A percentile compares a stretch with the other conserved stretches of the same genome.
These are phyloP conservation scores for Violaceomyces palustris DNA, from an alignment of 1,284 basidiomycete genomes.

Conservation along the genomic window DNA sequence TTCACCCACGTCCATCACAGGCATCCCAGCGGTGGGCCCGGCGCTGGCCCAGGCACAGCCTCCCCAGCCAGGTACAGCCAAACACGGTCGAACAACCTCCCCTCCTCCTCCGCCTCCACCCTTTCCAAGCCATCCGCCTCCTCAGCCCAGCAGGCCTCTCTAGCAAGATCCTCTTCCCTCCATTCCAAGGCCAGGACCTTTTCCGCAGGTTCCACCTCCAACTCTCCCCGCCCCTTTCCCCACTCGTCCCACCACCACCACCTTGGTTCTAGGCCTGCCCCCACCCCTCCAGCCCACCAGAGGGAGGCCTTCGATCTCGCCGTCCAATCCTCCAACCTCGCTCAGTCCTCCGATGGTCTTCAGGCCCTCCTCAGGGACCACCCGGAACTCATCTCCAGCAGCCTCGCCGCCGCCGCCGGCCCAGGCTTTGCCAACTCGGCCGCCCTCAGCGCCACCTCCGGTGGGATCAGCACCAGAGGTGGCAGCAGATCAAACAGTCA, in stretches of 20 bases:
- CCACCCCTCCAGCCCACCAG: constrained; percentile 30
- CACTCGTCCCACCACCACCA: constrained; percentile 16
- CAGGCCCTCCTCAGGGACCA: constrained; percentile 50
- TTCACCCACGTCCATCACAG: constrained; percentile 62
- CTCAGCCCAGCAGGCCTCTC: too few relatives aligned
- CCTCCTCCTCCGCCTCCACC: too few relatives aligned
- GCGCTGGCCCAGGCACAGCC: constrained; percentile 25
- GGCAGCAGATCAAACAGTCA: constrained; percentile 18
- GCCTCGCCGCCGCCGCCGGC: constrained; percentile 43
- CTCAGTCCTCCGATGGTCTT: constrained; percentile 40
- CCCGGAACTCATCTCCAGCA: constrained; percentile 46
- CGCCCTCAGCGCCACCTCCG: constrained; percentile 4
- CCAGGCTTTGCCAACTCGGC: constrained; percentile 16
- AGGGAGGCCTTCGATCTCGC: constrained; percentile 38
- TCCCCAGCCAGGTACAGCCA: constrained; percentile 22
- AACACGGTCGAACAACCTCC: constrained; percentile 21
- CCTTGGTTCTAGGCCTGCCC: constrained; percentile 34
- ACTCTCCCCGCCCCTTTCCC: constrained; percentile 27
- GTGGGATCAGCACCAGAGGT: constrained; percentile 18
- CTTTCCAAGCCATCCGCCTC: too few relatives aligned
- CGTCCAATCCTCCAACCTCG: constrained; percentile 39
- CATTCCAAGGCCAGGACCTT: too few relatives aligned
- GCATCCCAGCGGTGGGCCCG: constrained; percentile 56
- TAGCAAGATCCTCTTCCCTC: too few relatives aligned
- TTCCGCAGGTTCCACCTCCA: constrained; percentile 3